Conservation (phyloP, 2,329 filamentous ascomycete genomes). For the Talaromyces albobiverticillius region DNA sequence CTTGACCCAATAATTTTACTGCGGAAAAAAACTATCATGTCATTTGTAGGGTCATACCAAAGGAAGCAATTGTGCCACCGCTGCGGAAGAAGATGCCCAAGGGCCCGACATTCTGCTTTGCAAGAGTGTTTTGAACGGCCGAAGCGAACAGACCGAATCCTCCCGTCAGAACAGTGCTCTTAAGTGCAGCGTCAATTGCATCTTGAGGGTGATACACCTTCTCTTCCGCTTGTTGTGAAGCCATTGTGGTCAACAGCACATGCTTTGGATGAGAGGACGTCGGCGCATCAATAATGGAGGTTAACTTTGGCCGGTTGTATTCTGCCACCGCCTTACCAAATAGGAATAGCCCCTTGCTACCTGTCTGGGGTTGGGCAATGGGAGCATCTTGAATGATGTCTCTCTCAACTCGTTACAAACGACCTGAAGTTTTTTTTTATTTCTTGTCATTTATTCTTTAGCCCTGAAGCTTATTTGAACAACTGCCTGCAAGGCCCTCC, state of each 20-base stretch:
- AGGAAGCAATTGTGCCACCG: conserved; percentile 68
- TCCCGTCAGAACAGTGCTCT: conserved; percentile 63
- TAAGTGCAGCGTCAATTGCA: conserved; percentile 65
- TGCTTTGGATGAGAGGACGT: conserved; percentile 5
- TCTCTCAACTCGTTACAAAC: not conserved
- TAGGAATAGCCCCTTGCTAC: not conserved
- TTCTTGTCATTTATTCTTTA: not conserved
- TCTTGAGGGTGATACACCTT: conserved; percentile 68
- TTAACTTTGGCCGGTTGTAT: conserved; percentile 10
- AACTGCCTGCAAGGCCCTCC: too few species aligned
- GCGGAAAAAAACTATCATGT: not conserved
- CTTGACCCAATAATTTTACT: not conserved
- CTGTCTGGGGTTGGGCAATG: too few species aligned
- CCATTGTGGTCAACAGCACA: conserved; percentile 43
- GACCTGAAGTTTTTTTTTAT: not conserved
- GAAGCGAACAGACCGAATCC: conserved; percentile 68
- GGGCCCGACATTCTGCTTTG: conserved; percentile 75
- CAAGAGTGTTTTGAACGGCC: conserved; percentile 81
- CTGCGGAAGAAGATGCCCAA: conserved; percentile 77
- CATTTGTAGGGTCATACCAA: conserved; percentile 50
- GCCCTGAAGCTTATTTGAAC: not conserved
- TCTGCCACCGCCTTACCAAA: conserved; percentile 16
- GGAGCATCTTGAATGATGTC: not conserved
- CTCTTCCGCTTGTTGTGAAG: conserved; percentile 43
- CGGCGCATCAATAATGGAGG: conserved; percentile 6